Evolutionary conservation across 768 basidiomycete species (phyloP).

Genomic region (Leccinum olivaceopallidum): DNA sequence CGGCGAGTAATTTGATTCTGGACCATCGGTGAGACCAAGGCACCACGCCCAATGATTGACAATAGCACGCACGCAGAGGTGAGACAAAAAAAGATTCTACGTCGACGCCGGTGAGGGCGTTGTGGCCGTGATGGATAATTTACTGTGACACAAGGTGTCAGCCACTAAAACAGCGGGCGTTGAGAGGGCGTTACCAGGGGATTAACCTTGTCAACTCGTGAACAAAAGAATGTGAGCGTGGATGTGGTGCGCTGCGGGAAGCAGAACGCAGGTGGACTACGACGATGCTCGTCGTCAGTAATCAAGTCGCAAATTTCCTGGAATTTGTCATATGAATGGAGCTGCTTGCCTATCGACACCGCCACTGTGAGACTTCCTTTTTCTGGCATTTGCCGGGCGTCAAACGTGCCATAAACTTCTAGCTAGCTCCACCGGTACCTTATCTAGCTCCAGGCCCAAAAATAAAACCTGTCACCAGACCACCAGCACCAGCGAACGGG

Average conservation of each 20-base stretch:
- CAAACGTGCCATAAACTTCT: neutral
- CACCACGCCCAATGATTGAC: neutral
- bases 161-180: neutral
- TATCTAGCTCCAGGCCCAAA: neutral
- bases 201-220: constrained; percentile 10
- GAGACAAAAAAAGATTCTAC: constrained; percentile 4
- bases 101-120: constrained; percentile 9
- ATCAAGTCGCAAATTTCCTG: constrained; percentile 19
- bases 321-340: constrained; percentile 27
- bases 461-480: neutral
- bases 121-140: constrained; percentile 12
- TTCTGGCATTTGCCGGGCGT: constrained; percentile 1
- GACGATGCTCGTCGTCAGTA: constrained; percentile 18
- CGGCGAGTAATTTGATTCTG: constrained; percentile 13
- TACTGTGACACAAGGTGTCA: constrained; percentile 20
- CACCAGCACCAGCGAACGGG: neutral
- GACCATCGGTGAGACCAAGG: constrained; percentile 16
- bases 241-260: neutral
- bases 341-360: constrained; percentile 17
- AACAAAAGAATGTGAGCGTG: constrained; percentile 16
- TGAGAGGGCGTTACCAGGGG: constrained; percentile 6
- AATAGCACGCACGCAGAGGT: constrained; percentile 14
- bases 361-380: constrained; percentile 26
- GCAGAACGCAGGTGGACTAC: constrained; percentile 4
- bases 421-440: neutral